A percentile compares a stretch with the other conserved stretches of the same genome.
Evolutionary conservation across 2,329 filamentous ascomycete genomes (phyloP).

Genomic region (Colletotrichum incanum): DNA sequence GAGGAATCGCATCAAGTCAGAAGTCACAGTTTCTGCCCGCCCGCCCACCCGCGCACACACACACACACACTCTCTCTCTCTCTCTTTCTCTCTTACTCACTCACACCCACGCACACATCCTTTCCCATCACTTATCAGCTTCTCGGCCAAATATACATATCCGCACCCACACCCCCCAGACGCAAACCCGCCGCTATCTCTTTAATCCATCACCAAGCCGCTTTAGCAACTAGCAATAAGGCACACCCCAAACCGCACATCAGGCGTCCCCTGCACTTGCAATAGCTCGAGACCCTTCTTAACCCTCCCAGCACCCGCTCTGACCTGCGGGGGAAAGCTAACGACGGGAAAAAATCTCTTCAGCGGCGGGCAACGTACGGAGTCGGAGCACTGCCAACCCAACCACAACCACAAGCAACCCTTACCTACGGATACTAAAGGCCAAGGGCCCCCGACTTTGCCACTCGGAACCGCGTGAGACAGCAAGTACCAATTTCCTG

Average conservation of each 20-base stretch:
- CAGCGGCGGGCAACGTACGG: conserved; percentile 25
- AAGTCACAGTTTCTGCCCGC: conserved; percentile 25
- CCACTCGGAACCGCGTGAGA: conserved; percentile 40
- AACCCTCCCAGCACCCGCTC: conserved; percentile 42
- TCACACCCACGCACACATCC: conserved; percentile 11
- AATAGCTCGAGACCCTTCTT: conserved; percentile 41
- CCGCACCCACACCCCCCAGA: conserved; percentile 33
- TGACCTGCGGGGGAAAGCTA: conserved; percentile 32
- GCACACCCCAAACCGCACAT: conserved; percentile 31
- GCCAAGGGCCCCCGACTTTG: conserved; percentile 33
- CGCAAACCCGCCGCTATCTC: conserved; percentile 41
- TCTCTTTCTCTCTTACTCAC: too few relatives aligned
- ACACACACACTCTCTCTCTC: conserved; percentile 12
- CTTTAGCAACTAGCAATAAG: conserved; percentile 39
- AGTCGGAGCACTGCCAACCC: conserved; percentile 1
- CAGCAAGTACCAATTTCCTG: conserved; percentile 39
- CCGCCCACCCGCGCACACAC: neutral
- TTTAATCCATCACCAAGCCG: conserved; percentile 41
- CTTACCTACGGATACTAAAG: conserved; percentile 3
- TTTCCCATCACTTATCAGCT: conserved; percentile 42
- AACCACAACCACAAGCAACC: neutral
- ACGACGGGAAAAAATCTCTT: conserved; percentile 36
- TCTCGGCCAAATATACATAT: conserved; percentile 42
- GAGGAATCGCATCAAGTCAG: conserved; percentile 19
- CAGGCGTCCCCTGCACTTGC: conserved; percentile 41